Evolutionary conservation across 139 green algal species (phyloP), one percentile per base, ranked within the genome.

Genomic region (Eudorina sp.): DNA sequence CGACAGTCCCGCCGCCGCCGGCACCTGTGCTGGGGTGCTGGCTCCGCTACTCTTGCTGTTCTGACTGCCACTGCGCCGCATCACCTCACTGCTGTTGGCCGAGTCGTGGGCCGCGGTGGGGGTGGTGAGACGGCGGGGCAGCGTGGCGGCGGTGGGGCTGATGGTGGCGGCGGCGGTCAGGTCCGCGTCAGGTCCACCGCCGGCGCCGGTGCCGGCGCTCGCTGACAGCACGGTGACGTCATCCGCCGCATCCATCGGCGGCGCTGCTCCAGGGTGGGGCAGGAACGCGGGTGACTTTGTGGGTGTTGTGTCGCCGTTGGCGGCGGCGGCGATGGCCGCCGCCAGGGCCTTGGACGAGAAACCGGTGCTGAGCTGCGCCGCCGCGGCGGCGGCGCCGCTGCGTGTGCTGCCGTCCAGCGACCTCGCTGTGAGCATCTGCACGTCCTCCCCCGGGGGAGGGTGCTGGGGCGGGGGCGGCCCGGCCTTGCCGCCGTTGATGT

Each of bases 261-360:
- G 41, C 60, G 80, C 21, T 25, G 40, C 80, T 14, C 11, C 29
- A 0, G 60, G 80, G 13, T 86, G 60, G 41, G 55, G 80, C n/a
- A 86, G 80, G 80, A 86, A 86, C 19, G 80, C 80, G 4, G 80
- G 80, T 23, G 80, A 31, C 80, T 86, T 86, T n/a, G 60, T 76
- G 8, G 78, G 55, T 0, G 80, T 53, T 0, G 21, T 41, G 60
- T 19, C 80, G 45, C 14, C 41, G 58, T 0, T n/a, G 34, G 3
- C 78, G 38, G 4, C 55, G 55, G 1, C 48, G 27, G 25, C 27
- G 2, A n/a, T 1, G 13, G 58, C 58, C 55, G 58, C 58, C 79
- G 58, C 58, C 58, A 75, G 79, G 3, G 40, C 2, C 79, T 84
- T 83, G 34, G 29, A 60, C 36, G 53, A 84, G 53, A 41, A 40